phyloP scores from a whole-genome alignment of 768 basidiomycete species.

The Exidia glandulosa region DNA sequence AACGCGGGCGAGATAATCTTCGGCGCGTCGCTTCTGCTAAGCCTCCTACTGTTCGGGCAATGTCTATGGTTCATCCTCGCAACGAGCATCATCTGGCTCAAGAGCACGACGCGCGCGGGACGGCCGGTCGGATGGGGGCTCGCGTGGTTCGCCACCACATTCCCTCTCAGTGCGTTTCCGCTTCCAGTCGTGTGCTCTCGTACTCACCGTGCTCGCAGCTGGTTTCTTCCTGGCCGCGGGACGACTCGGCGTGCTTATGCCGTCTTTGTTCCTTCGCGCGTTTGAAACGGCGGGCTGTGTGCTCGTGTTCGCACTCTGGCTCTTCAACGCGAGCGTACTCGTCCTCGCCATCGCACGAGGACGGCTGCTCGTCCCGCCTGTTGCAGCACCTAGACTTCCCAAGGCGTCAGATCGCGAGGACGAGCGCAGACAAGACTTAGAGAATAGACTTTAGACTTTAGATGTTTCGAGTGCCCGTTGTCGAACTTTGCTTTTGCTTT shows the following conservation, averaged over 20 bases:
- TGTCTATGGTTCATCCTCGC: slow-evolving; percentile 34
- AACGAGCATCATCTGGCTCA: neutral
- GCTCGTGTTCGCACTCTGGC: neutral
- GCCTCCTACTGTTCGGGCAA: slow-evolving; percentile 33
- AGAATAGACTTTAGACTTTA: too few species aligned
- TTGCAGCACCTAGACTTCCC: neutral
- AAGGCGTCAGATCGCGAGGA: neutral
- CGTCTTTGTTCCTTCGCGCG: neutral
- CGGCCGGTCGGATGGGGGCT: neutral
- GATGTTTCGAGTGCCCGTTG: too few species aligned
- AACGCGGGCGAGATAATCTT: slow-evolving; percentile 36
- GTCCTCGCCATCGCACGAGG: neutral
- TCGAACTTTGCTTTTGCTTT: too few species aligned
- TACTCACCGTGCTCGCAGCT: neutral
- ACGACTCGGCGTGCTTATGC: neutral
- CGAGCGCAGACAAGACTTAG: too few species aligned
- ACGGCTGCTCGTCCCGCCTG: neutral
- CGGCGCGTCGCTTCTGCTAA: slow-evolving; percentile 27
- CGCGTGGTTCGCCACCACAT: neutral
- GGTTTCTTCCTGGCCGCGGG: neutral
- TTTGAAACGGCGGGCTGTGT: neutral
- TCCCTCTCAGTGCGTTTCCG: neutral
- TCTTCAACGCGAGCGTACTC: neutral
- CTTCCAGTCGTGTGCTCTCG: too few species aligned
- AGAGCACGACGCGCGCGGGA: neutral